Evolutionary conservation across 1,284 basidiomycete genomes (phyloP).

Genomic region (Ganoderma boninense): DNA sequence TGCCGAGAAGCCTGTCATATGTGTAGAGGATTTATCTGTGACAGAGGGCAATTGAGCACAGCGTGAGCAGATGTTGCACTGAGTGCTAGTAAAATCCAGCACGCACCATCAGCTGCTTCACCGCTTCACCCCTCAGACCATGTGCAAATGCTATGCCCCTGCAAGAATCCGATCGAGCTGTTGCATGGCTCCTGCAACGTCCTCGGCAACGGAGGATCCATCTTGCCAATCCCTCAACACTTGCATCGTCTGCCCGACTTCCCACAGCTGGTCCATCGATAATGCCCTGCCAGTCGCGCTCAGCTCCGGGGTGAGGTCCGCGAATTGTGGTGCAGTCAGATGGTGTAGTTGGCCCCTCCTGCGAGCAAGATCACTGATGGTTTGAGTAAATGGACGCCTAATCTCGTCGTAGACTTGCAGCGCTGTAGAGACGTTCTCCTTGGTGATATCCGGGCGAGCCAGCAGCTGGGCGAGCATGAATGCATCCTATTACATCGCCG

Average conservation of each 20-base stretch:
- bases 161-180: constrained; percentile 4
- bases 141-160: background rate
- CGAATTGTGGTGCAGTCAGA: constrained; percentile 13
- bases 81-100: background rate
- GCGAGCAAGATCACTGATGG: constrained; percentile 11
- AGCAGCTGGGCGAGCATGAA: constrained; percentile 17
- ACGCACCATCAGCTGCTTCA: background rate
- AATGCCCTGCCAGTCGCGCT: constrained; percentile 9
- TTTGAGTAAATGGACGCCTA: constrained; percentile 17
- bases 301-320: constrained; percentile 11
- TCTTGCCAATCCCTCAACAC: constrained; percentile 18
- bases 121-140: background rate
- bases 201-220: constrained; percentile 7
- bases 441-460: constrained; percentile 5
- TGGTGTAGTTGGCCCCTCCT: constrained; percentile 18
- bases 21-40: background rate
- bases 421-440: background rate
- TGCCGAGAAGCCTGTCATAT: background rate
- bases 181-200: constrained; percentile 12
- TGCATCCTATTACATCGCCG: constrained; percentile 11
- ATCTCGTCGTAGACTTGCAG: constrained; percentile 21
- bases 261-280: constrained; percentile 8
- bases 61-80: background rate
- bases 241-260: constrained; percentile 10
- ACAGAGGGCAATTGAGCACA: background rate